Evolutionary conservation across 2,329 filamentous ascomycete genomes (phyloP), one percentile per base, ranked within the genome.

Genomic region (Aspergillus jensenii): DNA sequence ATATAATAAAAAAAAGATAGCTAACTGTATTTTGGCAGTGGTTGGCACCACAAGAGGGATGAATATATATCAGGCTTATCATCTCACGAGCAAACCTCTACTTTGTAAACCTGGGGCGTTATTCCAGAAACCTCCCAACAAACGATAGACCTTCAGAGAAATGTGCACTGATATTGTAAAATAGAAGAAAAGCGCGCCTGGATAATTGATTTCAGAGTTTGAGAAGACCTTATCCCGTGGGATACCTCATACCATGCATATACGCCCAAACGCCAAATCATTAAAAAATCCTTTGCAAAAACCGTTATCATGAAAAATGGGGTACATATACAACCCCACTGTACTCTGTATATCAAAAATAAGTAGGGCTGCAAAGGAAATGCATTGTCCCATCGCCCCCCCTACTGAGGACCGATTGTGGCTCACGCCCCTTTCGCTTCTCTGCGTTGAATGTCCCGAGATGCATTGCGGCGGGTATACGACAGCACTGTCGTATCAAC

Each of bases 191-290:
- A 44, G 19, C 27, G 17, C 41, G 27, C 25, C 8, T 14, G 27
- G n/a, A 12, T 19, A 9, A 44, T 35, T 25, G 21, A 41, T 23
- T 23, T 11, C 40, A 15, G 12, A 44, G 21, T 23, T 31, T 23
- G 15, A 31, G n/a, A 47, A n/a, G 21, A 39, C 21, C 25, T 33
- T 11, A 23, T 47, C 44, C 35, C 25, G 15, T 17, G 25, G 19
- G 37, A 43, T 52, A 31, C 9, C 12, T n/a, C 25, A 43, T 43
- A 35, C 23, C 48, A 21, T 44, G 15, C 12, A 11, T 25, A 44
- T 43, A 48, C 44, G 8, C 53, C 52, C 37, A 39, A 50, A 50
- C 53, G 37, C 53, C 53, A 25, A 35, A 21, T 14, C 35, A n/a
- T 27, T 40, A 27, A 11, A 23, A 25, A 14, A 46, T 3, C 15